Base-by-base conservation (phyloP, 345 rosid genomes). In the Eucalyptus victrix region DNA sequence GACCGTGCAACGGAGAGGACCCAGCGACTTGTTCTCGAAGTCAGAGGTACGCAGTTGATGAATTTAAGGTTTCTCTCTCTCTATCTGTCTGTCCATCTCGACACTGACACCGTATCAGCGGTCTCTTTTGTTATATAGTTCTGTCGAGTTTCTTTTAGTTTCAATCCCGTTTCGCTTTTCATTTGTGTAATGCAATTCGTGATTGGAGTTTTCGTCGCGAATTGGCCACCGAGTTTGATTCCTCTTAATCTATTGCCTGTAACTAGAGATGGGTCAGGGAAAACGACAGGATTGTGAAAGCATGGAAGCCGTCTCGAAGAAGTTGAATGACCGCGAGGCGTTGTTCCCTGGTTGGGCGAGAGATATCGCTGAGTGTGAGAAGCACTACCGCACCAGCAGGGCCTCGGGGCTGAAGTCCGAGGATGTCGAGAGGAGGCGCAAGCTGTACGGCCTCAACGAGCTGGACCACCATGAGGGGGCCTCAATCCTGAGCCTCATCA, bases 381-480 rank as follows among this genome's bases (percentile, higher is more conserved):
- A 87, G 47, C 90, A 94, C 21, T 95, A 89, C 72, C 30, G 47
- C 47, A 95, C 95, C 49, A 87, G 80, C 80, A 80, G 83, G 72
- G 92, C 72, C n/a, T n/a, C 44, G 16, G 96, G 97, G 44, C 65
- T 96, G 72, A 80, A 89, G 17, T 72, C 90, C 17, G 87, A 54
- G 24, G 95, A 94, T 12, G 93, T 93, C 23, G 93, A 91, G 80
- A 87, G 92, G 80, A 89, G 96, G 90, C 91, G 89, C 60, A 60
- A 50, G 92, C 91, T 93, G 88, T 81, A 91, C 86, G 97, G 97
- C 11, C 92, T 44, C 49, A 96, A 96, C 88, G 96, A 96, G 80
- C 88, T 95, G 89, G 97, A 94, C 87, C 93, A 95, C 69, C 95
- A 94, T 37, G 95, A 95, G 30, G 95, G 94, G n/a, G 90, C 88